A percentile compares a stretch with the other conserved stretches of the same genome.
These are phyloP conservation scores for Fusarium siculi DNA, from an alignment of 2,329 filamentous ascomycete genomes.

Conservation along the genomic window DNA sequence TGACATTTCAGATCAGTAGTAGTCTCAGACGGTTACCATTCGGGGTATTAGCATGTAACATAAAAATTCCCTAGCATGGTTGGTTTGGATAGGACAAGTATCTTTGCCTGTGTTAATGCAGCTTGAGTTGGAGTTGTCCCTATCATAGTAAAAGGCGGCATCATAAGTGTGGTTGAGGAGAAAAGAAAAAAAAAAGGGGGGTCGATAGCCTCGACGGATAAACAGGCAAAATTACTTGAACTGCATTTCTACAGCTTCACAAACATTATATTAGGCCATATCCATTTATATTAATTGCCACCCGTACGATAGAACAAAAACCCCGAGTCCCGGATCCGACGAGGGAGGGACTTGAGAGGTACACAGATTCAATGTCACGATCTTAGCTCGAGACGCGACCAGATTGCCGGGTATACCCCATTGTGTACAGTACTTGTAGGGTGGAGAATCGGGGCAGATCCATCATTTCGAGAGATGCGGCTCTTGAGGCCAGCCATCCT, in stretches of 20 bases:
- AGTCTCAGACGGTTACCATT: too few relatives aligned
- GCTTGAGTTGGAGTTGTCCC: background rate
- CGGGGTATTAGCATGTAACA: rapidly evolving
- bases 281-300: background rate
- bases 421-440: conserved; percentile 39
- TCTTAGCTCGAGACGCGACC: conserved; percentile 44
- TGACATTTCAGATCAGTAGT: too few relatives aligned
- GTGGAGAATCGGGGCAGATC: conserved; percentile 46
- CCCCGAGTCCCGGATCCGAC: conserved; percentile 30
- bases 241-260: background rate
- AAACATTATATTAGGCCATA: background rate
- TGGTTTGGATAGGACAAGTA: rapidly evolving
- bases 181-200: background rate
- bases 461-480: conserved; percentile 39
- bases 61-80: background rate
- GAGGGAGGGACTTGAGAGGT: conserved; percentile 43
- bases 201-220: background rate
- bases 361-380: conserved; percentile 44
- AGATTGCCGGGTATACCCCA: conserved; percentile 44
- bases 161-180: background rate
- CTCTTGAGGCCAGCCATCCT: conserved; percentile 42
- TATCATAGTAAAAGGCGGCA: too few relatives aligned
- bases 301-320: conserved; percentile 16
- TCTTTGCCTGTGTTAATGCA: background rate
- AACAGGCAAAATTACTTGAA: background rate